These are phyloP conservation scores for Cyclanthera cordifolia DNA, from an alignment of 306 rosid species.

Conservation along the genomic window DNA sequence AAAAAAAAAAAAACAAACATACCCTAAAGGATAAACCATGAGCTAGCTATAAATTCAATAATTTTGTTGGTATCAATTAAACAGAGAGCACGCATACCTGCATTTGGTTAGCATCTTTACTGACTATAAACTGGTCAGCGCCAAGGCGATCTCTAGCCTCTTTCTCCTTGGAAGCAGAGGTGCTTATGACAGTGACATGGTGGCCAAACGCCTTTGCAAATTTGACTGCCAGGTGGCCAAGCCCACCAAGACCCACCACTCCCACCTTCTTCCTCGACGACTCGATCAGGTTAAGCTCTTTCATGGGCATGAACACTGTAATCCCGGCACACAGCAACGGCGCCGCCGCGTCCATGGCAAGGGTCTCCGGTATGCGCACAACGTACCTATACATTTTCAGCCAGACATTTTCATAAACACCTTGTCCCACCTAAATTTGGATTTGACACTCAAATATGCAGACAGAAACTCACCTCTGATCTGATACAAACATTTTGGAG, in stretches of 20 bases:
- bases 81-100: slow-evolving; percentile 12
- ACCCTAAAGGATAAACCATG: no score
- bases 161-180: slow-evolving; percentile 46
- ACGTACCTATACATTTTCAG: slow-evolving; percentile 29
- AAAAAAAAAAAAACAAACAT: no score
- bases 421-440: background rate
- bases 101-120: slow-evolving; percentile 41
- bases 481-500: slow-evolving; percentile 46
- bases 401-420: slow-evolving; percentile 14
- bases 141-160: slow-evolving; percentile 54
- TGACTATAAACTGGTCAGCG: slow-evolving; percentile 49
- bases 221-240: slow-evolving; percentile 66
- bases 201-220: slow-evolving; percentile 68
- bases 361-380: slow-evolving; percentile 44
- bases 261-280: slow-evolving; percentile 39
- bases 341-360: slow-evolving; percentile 56
- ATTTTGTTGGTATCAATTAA: no score
- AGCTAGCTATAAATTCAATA: no score
- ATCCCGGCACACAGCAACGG: slow-evolving; percentile 66
- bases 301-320: slow-evolving; percentile 55
- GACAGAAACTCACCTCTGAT: slow-evolving; percentile 30
- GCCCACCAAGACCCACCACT: slow-evolving; percentile 63
- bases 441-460: background rate
- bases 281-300: slow-evolving; percentile 33
- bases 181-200: slow-evolving; percentile 68